These are phyloP conservation scores for Vicia villosa DNA, from an alignment of 306 rosid genomes.

Conservation along the genomic window DNA sequence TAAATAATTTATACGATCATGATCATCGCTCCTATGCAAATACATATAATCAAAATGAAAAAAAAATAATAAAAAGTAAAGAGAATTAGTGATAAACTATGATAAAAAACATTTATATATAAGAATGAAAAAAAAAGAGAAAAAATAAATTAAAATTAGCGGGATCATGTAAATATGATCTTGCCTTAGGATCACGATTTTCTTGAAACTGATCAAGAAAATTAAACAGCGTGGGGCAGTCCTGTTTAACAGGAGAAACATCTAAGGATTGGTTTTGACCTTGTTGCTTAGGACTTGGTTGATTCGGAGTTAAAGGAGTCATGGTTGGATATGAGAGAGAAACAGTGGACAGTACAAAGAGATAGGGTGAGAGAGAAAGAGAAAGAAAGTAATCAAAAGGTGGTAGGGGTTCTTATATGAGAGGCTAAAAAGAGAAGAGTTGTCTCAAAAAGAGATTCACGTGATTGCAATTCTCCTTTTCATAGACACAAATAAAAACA, in stretches of 20 bases:
- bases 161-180: conserved; percentile 13
- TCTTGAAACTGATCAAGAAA: conserved; percentile 33
- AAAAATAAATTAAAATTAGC: background rate
- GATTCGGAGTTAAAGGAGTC: conserved; percentile 58
- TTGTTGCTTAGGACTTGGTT: conserved; percentile 38
- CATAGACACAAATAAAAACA: conserved; percentile 34
- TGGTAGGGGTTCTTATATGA: conserved; percentile 46
- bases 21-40: background rate
- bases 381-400: conserved; percentile 5
- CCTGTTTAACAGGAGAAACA: conserved; percentile 37
- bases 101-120: background rate
- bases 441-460: conserved; percentile 57
- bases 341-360: conserved; percentile 37
- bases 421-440: conserved; percentile 37
- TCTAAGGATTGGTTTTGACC: conserved; percentile 45
- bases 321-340: conserved; percentile 33
- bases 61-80: no score
- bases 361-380: conserved; percentile 43
- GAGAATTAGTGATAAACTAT: background rate
- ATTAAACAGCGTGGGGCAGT: conserved; percentile 39
- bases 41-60: no score
- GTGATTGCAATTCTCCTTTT: conserved; percentile 47
- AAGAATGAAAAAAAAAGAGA: no score
- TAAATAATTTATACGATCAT: background rate
- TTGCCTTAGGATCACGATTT: conserved; percentile 52